A percentile compares a stretch with the other conserved stretches of the same genome.
Conservation (phyloP, 2,329 filamentous ascomycete species). For the Fusarium pininemorale region DNA sequence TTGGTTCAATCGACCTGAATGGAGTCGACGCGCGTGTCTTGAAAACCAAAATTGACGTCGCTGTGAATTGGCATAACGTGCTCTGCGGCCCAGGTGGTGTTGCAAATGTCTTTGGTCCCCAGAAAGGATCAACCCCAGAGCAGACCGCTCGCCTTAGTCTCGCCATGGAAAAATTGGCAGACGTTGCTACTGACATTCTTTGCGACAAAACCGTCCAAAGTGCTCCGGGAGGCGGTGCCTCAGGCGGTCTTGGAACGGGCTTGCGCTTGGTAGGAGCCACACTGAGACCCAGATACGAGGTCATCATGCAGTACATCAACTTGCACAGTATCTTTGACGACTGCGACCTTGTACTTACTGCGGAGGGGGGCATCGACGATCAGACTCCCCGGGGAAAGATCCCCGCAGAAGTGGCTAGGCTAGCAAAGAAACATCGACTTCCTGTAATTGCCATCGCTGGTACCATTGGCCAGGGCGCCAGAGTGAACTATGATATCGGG, state of each 20-base stretch:
- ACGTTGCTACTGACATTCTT: slow-evolving; percentile 46
- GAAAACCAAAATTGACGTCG: slow-evolving; percentile 55
- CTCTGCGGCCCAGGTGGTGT: slow-evolving; percentile 60
- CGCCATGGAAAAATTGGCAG: slow-evolving; percentile 55
- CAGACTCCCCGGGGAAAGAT: slow-evolving; percentile 63
- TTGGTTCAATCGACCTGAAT: slow-evolving; percentile 53
- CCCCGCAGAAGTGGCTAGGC: slow-evolving; percentile 60
- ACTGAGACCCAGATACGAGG: slow-evolving; percentile 58
- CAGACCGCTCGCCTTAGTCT: slow-evolving; percentile 54
- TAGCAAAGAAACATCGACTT: slow-evolving; percentile 55
- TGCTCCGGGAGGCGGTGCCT: slow-evolving; percentile 59
- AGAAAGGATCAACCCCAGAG: slow-evolving; percentile 58
- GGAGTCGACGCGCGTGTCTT: slow-evolving; percentile 45
- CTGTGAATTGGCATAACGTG: slow-evolving; percentile 62
- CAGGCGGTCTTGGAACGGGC: slow-evolving; percentile 62
- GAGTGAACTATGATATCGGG: slow-evolving; percentile 48
- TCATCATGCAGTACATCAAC: slow-evolving; percentile 61
- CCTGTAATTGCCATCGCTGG: slow-evolving; percentile 55
- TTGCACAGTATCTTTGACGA: slow-evolving; percentile 56
- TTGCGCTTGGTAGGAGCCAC: slow-evolving; percentile 57
- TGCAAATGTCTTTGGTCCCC: slow-evolving; percentile 59
- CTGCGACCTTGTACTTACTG: slow-evolving; percentile 62
- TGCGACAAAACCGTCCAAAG: slow-evolving; percentile 47
- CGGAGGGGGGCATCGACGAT: slow-evolving; percentile 61
- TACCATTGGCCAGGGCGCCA: slow-evolving; percentile 47